Conservation (phyloP, 1,284 basidiomycete genomes). For the Ustilago esculenta region DNA sequence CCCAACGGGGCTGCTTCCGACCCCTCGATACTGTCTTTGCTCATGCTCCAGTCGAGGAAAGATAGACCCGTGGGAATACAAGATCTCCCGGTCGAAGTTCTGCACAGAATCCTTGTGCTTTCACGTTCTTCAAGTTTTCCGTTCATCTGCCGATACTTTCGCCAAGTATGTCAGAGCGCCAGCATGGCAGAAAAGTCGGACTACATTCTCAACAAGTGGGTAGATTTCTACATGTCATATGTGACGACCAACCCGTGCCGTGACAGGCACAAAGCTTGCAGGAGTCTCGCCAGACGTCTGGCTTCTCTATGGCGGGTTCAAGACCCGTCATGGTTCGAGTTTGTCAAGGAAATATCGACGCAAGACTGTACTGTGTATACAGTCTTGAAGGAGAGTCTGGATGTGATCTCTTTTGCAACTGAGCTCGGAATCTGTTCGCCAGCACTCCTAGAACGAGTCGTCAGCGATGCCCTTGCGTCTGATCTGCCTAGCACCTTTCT, state of each 20-base stretch:
- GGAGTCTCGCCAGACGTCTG: not conserved
- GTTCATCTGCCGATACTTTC: slow-evolving; percentile 16
- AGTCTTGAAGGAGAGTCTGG: not conserved
- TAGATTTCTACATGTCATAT: slow-evolving; percentile 2
- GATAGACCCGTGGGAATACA: slow-evolving; percentile 14
- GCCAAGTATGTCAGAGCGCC: slow-evolving; percentile 8
- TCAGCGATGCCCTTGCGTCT: not conserved
- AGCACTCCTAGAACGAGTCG: slow-evolving; percentile 16
- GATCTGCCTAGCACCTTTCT: slow-evolving; percentile 5
- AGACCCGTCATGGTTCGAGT: not conserved
- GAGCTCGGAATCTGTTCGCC: slow-evolving; percentile 26
- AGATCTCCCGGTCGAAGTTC: slow-evolving; percentile 32
- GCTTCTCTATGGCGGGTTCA: slow-evolving; percentile 1
- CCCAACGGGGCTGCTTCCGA: not conserved
- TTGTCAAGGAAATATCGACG: not conserved
- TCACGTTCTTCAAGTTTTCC: slow-evolving; percentile 18
- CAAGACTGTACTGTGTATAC: not conserved
- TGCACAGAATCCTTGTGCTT: slow-evolving; percentile 25
- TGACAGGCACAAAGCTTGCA: slow-evolving; percentile 20
- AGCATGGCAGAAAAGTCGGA: slow-evolving; percentile 9
- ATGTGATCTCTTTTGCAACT: slow-evolving; percentile 21
- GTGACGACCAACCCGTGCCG: slow-evolving; percentile 4
- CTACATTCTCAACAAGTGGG: slow-evolving; percentile 24
- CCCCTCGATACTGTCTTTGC: not conserved
- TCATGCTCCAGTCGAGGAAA: not conserved